Base-by-base conservation (phyloP, 169 alveolate species). In the Cryptosporidium sp. region DNA sequence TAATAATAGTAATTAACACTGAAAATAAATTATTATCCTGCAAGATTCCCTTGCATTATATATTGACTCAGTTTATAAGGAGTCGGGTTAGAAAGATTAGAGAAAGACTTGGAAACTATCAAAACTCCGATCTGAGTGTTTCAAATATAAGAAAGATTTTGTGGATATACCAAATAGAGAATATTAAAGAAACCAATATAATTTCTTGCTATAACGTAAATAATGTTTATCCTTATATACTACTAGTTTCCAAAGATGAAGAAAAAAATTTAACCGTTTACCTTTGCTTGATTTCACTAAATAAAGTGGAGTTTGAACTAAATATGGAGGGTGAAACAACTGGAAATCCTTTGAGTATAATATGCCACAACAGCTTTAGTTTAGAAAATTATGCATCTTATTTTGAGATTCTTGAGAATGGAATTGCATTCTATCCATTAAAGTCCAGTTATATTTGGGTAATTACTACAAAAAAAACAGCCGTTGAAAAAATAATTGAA, bases 381-480 rank as follows among this genome's bases (percentile, higher is more conserved):
- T 41, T 73, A 21, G 68, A 41, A 31, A 50, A 26, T 33, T 3
- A 18, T 23, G 62, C 7, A 69, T 45, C 58, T 12, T 2, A n/a
- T 14, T 39, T 35, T 41, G 70, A 55, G 35, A 52, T 73, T 31
- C 43, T 73, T 18, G 70, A 73, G 8, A 37, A 31, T 73, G 86
- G 71, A 31, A 52, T 73, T 18, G 86, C 71, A 12, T 52, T 73
- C 48, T 73, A 55, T 55, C 86, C 86, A 10, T 23, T 55, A 31
- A 73, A 58, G 29, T 51, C 68, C 14, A 73, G 86, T 37, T 73
- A 73, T 33, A 73, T 73, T 52, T 73, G 86, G 86, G 35, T 73
- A 29, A 33, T 73, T 50, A 48, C 86, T 8, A 18, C 51, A 35
- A 69, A 23, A 29, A 65, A 33, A 33, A 31, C 39, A 59, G 12